Conservation (phyloP, 2,329 filamentous ascomycete genomes). For the Blumeria graminis region DNA sequence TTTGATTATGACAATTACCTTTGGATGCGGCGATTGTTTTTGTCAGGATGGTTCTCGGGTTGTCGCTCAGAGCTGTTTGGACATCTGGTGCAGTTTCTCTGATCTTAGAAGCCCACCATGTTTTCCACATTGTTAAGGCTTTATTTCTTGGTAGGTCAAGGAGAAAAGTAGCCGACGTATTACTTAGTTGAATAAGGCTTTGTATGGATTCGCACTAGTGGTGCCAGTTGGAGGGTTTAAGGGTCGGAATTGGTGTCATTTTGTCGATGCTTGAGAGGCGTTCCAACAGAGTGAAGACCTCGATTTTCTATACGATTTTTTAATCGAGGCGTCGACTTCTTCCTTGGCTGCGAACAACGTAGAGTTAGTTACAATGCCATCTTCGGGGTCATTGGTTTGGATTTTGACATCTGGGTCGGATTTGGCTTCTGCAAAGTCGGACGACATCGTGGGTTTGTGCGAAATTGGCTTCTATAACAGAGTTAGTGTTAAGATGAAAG, state of each 20-base stretch:
- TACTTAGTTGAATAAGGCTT: background rate
- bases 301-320: background rate
- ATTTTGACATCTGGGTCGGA: too few species aligned
- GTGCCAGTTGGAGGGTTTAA: background rate
- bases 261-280: background rate
- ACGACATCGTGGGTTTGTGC: too few species aligned
- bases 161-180: background rate
- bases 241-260: background rate
- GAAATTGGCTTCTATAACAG: too few species aligned
- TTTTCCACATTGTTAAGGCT: background rate
- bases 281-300: background rate
- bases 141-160: background rate
- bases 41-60: background rate
- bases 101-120: background rate
- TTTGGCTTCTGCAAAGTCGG: too few species aligned
- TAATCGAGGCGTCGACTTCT: background rate
- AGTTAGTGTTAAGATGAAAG: too few species aligned
- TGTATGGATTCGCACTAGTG: background rate
- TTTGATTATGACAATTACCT: background rate
- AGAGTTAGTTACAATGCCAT: too few species aligned
- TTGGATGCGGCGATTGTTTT: background rate
- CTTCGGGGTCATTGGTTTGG: too few species aligned
- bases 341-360: background rate
- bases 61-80: background rate
- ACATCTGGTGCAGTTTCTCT: background rate